A percentile compares a stretch with the other conserved stretches of the same genome.
phyloP scores from a whole-genome alignment of 441 rosid species.

The Aquilaria agallochum region DNA sequence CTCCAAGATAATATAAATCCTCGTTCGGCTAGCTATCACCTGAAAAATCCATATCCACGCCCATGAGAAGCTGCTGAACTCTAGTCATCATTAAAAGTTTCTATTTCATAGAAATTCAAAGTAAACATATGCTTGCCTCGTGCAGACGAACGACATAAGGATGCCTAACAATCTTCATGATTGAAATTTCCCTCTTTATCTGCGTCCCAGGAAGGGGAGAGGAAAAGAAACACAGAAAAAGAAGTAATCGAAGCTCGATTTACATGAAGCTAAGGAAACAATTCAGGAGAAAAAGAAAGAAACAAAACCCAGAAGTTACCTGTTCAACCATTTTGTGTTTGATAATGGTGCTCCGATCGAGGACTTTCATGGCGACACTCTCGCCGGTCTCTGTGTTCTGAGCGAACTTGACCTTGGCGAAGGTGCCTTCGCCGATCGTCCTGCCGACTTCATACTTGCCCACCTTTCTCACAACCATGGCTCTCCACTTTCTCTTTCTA shows the following conservation, averaged over 20 bases:
- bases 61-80: too few species aligned
- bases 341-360: conserved; percentile 87
- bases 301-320: conserved; percentile 28
- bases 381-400: conserved; percentile 98
- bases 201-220: conserved; percentile 21
- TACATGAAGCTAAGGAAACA: not conserved
- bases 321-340: conserved; percentile 93
- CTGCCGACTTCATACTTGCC: conserved; percentile 97
- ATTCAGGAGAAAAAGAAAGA: not conserved
- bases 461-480: conserved; percentile 86
- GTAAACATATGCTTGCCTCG: conserved; percentile 40
- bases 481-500: conserved; percentile 35
- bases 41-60: conserved; percentile 10
- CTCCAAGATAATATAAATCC: conserved; percentile 91
- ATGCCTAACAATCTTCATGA: conserved; percentile 98
- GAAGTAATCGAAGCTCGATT: not conserved
- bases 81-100: too few species aligned
- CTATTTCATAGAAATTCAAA: too few species aligned
- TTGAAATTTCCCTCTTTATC: conserved; percentile 98
- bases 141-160: conserved; percentile 88
- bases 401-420: conserved; percentile 95
- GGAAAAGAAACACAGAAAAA: conserved; percentile 1
- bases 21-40: conserved; percentile 92
- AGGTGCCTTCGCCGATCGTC: conserved; percentile 96
- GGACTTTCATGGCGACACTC: conserved; percentile 97